Evolutionary conservation across 345 rosid genomes (phyloP), one percentile per base, ranked within the genome.

Genomic region (Citrus trifoliata): DNA sequence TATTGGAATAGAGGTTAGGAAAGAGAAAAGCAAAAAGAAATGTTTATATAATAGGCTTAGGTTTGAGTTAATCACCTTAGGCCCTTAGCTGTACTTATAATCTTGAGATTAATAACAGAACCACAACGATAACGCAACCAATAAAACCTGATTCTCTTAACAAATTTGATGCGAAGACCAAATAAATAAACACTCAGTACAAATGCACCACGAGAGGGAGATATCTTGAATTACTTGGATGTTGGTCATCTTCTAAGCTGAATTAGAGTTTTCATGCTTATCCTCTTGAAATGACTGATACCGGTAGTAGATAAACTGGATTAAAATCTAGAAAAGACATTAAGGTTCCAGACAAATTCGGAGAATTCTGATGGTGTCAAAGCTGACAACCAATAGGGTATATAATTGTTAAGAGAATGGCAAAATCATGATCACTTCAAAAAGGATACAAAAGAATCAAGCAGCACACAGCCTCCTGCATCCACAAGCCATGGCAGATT

Each of bases 401-500:
- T 7, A 55, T 48, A 53, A 68, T 4, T 65, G 30, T 48, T 27
- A 3, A 46, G 60, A 63, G 35, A 48, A 51, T n/a, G 21, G 14
- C 6, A 42, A 21, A 22, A 74, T 5, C 46, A 30, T 13, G 65
- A 30, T 51, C 37, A 14, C 35, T 35, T 35, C 48, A 30, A 12
- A 40, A 76, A 87, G 90, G 93, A 86, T 93, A 92, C 98, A 63
- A 90, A 88, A 76, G 82, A 64, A 82, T 92, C 98, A 63, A 93
- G 98, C 65, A 93, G 72, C 64, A 92, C 92, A 25, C 98, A 92
- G 27, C 96, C 98, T 78, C 89, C 90, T 35, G 97, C 98, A 85
- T 93, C 98, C 60, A 88, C 96, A 69, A 93, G 86, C 97, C 98
- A 92, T 21, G 97, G 98, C 67, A 92, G 80, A 86, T 93, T 93